A percentile compares a stretch with the other conserved stretches of the same genome.
phyloP scores from a whole-genome alignment of 257 asterid genomes.

The Eucommia ulmoides region DNA sequence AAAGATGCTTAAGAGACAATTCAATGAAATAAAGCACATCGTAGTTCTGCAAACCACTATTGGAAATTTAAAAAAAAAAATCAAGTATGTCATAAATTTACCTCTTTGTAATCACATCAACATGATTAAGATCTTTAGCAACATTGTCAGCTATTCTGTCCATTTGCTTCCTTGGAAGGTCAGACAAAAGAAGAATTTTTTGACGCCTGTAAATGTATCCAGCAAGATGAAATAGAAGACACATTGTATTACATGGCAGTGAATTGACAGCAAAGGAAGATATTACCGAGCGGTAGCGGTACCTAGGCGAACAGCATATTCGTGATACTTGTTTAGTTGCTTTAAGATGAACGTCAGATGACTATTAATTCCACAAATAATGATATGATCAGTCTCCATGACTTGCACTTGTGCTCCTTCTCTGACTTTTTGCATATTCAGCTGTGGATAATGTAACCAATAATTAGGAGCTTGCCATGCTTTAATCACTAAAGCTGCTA shows the following conservation, averaged over 20 bases:
- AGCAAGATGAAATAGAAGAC: slow-evolving; percentile 11
- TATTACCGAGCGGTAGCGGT: slow-evolving; percentile 85
- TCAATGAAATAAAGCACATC: not conserved
- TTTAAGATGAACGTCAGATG: slow-evolving; percentile 76
- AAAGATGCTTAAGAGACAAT: not conserved
- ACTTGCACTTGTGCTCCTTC: slow-evolving; percentile 98
- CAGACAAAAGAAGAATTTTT: slow-evolving; percentile 82
- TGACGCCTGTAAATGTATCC: slow-evolving; percentile 53
- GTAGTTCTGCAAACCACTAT: not conserved
- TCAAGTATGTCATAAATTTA: no score
- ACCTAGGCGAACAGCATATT: slow-evolving; percentile 83
- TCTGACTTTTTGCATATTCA: slow-evolving; percentile 77
- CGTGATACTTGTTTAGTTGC: slow-evolving; percentile 91
- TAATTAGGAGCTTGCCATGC: slow-evolving; percentile 20
- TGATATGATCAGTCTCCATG: slow-evolving; percentile 78
- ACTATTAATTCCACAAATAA: slow-evolving; percentile 80
- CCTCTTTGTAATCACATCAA: slow-evolving; percentile 90
- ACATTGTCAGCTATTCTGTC: slow-evolving; percentile 70
- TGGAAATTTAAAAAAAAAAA: no score
- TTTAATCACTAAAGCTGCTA: slow-evolving; percentile 13
- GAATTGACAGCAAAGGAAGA: slow-evolving; percentile 2
- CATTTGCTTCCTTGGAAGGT: slow-evolving; percentile 94
- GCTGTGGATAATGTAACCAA: slow-evolving; percentile 43
- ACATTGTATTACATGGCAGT: slow-evolving; percentile 2
- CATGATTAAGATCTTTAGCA: slow-evolving; percentile 81